Conservation (phyloP, 2,329 filamentous ascomycete species). For the Diaporthe ilicicola region DNA sequence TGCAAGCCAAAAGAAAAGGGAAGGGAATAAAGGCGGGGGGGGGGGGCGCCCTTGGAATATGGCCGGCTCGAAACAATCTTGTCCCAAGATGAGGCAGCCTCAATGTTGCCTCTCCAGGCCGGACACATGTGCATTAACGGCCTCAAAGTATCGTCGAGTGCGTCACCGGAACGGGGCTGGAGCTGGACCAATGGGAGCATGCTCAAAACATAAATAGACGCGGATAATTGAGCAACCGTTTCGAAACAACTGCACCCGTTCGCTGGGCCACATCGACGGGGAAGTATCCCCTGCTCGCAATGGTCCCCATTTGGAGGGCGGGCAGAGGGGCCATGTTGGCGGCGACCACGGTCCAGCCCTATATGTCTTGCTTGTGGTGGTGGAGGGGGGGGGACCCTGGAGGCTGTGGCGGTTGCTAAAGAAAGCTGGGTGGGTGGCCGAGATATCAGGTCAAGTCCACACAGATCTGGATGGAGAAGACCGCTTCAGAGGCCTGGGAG, state of each 20-base stretch:
- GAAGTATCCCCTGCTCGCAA: conserved; percentile 11
- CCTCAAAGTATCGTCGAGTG: neutral
- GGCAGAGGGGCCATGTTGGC: conserved; percentile 4
- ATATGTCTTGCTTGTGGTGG: conserved; percentile 21
- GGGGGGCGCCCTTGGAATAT: neutral
- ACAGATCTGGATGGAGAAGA: neutral
- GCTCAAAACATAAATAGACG: conserved; percentile 22
- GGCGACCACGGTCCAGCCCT: conserved; percentile 18
- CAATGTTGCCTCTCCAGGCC: neutral
- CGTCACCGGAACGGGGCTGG: neutral
- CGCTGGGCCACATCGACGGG: conserved; percentile 20
- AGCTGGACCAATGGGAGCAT: too few relatives aligned
- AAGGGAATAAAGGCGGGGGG: too few relatives aligned
- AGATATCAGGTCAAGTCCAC: neutral
- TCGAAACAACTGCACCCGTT: conserved; percentile 22
- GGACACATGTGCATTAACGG: neutral
- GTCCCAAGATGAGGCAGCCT: neutral
- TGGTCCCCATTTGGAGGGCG: neutral
- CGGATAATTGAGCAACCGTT: conserved; percentile 6
- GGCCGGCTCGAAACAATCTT: conserved; percentile 15
- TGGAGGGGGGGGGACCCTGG: neutral
- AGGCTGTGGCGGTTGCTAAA: conserved; percentile 8
- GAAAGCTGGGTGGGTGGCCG: conserved; percentile 6
- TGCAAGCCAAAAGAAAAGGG: neutral
- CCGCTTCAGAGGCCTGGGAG: neutral